Conservation (phyloP, 345 rosid genomes). For the Pugionium cornutum region DNA sequence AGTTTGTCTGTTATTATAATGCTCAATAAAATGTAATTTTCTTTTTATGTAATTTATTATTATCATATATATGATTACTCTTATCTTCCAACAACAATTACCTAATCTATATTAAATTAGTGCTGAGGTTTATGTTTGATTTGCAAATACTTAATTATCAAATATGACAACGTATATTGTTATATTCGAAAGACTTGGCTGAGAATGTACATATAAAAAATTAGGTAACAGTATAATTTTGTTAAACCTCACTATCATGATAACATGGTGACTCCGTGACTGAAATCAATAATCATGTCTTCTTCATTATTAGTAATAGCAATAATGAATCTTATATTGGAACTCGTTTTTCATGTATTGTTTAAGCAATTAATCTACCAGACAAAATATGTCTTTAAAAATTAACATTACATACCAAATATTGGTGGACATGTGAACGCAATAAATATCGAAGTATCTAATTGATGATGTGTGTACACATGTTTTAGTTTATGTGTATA, state of each 20-base stretch:
- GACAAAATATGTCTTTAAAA: not conserved
- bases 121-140: not conserved
- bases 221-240: not conserved
- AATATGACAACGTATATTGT: slow-evolving; percentile 2
- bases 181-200: slow-evolving; percentile 3
- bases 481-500: not conserved
- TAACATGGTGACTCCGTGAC: slow-evolving; percentile 1
- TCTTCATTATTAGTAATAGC: slow-evolving; percentile 18
- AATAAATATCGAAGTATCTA: slow-evolving; percentile 12
- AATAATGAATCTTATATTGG: slow-evolving; percentile 12
- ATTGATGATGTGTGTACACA: not conserved
- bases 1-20: not conserved
- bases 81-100: not conserved
- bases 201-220: not conserved
- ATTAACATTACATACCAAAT: not conserved
- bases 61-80: not conserved
- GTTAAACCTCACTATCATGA: slow-evolving; percentile 15
- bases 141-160: not conserved
- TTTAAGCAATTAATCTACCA: slow-evolving; percentile 19
- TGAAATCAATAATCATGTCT: slow-evolving; percentile 7
- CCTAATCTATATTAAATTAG: not conserved
- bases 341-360: slow-evolving; percentile 14
- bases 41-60: not conserved
- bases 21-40: not conserved
- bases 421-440: slow-evolving; percentile 15